Evolutionary conservation across 2,329 filamentous ascomycete species (phyloP).

Genomic region (Claviceps capensis): DNA sequence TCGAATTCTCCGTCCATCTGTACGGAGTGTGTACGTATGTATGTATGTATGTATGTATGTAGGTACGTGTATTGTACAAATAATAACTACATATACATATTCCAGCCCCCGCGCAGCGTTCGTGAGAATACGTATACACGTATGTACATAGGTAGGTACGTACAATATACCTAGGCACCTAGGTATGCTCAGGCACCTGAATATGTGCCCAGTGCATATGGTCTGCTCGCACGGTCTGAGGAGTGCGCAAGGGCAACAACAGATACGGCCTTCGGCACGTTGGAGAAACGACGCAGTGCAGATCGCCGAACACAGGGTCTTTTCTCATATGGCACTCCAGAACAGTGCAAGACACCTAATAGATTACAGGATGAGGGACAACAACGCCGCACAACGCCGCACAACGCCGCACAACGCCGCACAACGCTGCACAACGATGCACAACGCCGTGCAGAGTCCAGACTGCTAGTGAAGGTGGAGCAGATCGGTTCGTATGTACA

Average conservation of each 20-base stretch:
- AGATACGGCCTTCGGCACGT: neutral
- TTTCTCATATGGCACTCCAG: neutral
- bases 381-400: neutral
- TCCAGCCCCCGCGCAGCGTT: neutral
- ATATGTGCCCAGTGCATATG: neutral
- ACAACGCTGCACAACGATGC: neutral
- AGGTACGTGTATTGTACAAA: too few relatives aligned
- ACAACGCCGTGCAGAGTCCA: neutral
- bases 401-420: neutral
- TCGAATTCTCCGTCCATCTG: neutral
- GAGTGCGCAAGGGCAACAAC: neutral
- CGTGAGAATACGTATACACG: neutral
- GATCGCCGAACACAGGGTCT: neutral
- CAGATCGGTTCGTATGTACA: slow-evolving; percentile 1
- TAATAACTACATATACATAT: neutral
- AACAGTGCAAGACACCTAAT: neutral
- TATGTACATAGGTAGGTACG: neutral
- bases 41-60: too few relatives aligned
- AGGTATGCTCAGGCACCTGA: too few relatives aligned
- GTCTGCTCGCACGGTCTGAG: neutral
- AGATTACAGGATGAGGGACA: neutral
- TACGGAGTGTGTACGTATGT: neutral
- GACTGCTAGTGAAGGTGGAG: slow-evolving; percentile 1
- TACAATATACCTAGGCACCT: too few relatives aligned
- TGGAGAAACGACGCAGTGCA: neutral